These are phyloP conservation scores for Urtica urens DNA, from an alignment of 306 rosid genomes.

Conservation along the genomic window DNA sequence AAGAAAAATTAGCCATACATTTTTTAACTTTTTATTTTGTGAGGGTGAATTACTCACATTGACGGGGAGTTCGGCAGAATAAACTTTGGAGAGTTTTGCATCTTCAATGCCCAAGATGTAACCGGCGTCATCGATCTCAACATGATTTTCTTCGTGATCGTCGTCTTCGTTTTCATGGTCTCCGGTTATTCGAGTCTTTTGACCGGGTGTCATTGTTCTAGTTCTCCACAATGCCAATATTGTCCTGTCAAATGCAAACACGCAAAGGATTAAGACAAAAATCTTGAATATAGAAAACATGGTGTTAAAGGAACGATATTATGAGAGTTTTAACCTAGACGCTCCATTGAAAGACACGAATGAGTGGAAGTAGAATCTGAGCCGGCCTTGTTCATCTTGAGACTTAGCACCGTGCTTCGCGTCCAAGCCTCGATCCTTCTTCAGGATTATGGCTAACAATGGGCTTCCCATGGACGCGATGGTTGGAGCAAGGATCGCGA, in stretches of 20 bases:
- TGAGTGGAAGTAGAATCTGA: slow-evolving; percentile 74
- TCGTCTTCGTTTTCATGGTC: too few relatives aligned
- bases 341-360: slow-evolving; percentile 63
- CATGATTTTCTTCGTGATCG: slow-evolving; percentile 40
- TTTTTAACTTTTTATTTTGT: too few relatives aligned
- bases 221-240: slow-evolving; percentile 76
- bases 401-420: slow-evolving; percentile 73
- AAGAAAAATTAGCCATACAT: slow-evolving; percentile 4
- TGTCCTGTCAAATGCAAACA: slow-evolving; percentile 30
- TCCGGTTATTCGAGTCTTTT: slow-evolving; percentile 38
- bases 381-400: slow-evolving; percentile 85
- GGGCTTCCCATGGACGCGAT: slow-evolving; percentile 78
- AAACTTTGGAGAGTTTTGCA: slow-evolving; percentile 42
- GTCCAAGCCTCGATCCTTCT: slow-evolving; percentile 59
- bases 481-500: slow-evolving; percentile 62
- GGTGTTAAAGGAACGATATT: too few relatives aligned
- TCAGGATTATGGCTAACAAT: slow-evolving; percentile 44
- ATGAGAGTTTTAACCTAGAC: slow-evolving; percentile 48
- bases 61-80: slow-evolving; percentile 50
- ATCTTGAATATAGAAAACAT: neutral
- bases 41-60: too few relatives aligned
- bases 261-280: neutral
- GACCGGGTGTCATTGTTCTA: slow-evolving; percentile 38
- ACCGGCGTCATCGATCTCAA: slow-evolving; percentile 36
- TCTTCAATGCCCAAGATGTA: slow-evolving; percentile 34